Base-by-base conservation (phyloP, 148 eudicot genomes). In the Vaccinium vitisidaea region DNA sequence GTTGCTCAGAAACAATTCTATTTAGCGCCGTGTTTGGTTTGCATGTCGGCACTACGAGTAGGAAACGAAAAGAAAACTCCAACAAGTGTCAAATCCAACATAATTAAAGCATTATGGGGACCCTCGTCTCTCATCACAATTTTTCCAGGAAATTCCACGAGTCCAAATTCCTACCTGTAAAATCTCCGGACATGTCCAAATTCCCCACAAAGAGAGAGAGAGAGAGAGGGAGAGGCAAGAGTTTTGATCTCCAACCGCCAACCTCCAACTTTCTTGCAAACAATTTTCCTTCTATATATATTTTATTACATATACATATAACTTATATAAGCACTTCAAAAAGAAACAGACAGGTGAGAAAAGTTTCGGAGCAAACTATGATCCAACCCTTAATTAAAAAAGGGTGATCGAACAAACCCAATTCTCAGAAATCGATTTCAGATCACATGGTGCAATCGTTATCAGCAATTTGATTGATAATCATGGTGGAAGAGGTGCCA, bases 401-500 rank as follows among this genome's bases (percentile, higher is more conserved):
- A 8, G 6, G 58, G 32, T 48, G 80, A 77, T 52, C 58, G 2
- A 19, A 48, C 52, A 18, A 75, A n/a, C 58, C 80, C 80, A 78
- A 78, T 27, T 54, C 65, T n/a, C 61, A 78, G 81, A 78, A 78
- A 0, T 27, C 0, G 39, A 27, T 54, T 6, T 6, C 30, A 30
- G 54, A 54, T 27, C 81, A 13, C 46, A 67, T 82, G 61, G 8
- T 14, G 8, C 61, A 14, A 14, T 30, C 48, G 13, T 69, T 23
- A n/a, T 23, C 82, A 32, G 12, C 19, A 25, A 25, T 65, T 65
- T 65, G 14, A 15, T 55, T 14, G 15, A 65, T 23, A 23, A 32
- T 30, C 52, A 54, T 18, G 32, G 79, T 85, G 87, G 87, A 82
- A 71, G 86, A 83, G 74, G 89, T 92, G 19, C 92, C 92, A 15